These are phyloP conservation scores for Talaromyces marneffei DNA, from an alignment of 2,329 filamentous ascomycete species.

Conservation along the genomic window DNA sequence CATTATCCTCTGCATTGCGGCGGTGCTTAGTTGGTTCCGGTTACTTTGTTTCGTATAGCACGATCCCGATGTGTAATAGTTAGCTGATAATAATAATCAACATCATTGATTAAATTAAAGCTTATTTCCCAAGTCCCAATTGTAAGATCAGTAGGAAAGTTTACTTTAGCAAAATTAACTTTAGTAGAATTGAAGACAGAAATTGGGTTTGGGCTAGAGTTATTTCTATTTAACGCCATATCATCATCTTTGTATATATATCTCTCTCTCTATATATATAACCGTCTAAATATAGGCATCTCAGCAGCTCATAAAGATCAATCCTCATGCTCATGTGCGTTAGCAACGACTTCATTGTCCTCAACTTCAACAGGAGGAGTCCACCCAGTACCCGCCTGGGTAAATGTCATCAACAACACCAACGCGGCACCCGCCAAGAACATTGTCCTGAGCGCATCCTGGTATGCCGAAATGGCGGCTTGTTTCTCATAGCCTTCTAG, in stretches of 20 bases:
- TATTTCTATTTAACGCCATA: background rate
- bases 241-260: too few relatives aligned
- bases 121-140: too few relatives aligned
- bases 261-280: background rate
- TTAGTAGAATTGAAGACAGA: too few relatives aligned
- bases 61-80: background rate
- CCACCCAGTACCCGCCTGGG: conserved; percentile 58
- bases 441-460: conserved; percentile 48
- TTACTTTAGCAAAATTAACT: too few relatives aligned
- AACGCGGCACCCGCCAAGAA: conserved; percentile 49
- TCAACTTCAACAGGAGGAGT: conserved; percentile 24
- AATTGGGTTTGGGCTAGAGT: too few relatives aligned
- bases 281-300: too few relatives aligned
- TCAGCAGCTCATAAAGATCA: background rate
- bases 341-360: background rate
- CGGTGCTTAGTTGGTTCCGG: background rate
- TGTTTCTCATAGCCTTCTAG: conserved; percentile 46
- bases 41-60: background rate
- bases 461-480: conserved; percentile 51
- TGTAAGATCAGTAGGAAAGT: too few relatives aligned
- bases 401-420: conserved; percentile 43
- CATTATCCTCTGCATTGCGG: background rate
- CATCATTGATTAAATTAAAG: background rate
- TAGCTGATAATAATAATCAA: background rate
- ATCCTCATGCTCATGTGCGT: background rate